Evolutionary conservation across 257 asterid species (phyloP).

Genomic region (Henckelia pumila): DNA sequence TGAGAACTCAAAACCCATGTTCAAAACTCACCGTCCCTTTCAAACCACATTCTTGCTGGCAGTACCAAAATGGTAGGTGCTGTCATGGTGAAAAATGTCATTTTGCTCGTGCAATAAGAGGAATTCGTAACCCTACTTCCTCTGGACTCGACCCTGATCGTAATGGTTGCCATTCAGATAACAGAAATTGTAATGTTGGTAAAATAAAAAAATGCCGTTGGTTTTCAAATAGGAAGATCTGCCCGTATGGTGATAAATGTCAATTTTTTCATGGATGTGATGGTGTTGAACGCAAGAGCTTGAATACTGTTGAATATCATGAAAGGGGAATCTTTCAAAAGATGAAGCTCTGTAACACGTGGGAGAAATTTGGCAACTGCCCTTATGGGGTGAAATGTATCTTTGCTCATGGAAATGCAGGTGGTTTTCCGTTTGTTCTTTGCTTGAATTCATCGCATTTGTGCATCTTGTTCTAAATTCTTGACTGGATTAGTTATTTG

Average conservation of each 20-base stretch:
- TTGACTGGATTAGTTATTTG: not conserved
- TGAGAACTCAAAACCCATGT: conserved; percentile 12
- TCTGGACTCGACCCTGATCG: conserved; percentile 5
- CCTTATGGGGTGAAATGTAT: conserved; percentile 35
- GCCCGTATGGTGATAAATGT: conserved; percentile 47
- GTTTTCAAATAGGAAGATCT: conserved; percentile 23
- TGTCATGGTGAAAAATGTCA: conserved; percentile 38
- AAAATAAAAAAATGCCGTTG: conserved; percentile 23
- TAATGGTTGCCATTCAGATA: conserved; percentile 9
- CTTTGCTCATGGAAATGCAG: conserved; percentile 57
- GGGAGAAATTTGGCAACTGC: conserved; percentile 41
- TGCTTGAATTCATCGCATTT: not conserved
- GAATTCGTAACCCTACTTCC: conserved; percentile 15
- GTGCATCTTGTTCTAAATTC: not conserved
- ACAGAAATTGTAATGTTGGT: conserved; percentile 10
- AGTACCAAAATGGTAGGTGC: conserved; percentile 42
- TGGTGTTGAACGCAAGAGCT: conserved; percentile 11
- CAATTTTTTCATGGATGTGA: conserved; percentile 26
- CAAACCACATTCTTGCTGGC: conserved; percentile 33
- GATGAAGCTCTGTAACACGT: conserved; percentile 39
- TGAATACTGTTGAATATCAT: not conserved
- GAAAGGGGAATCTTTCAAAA: conserved; percentile 21
- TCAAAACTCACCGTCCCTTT: conserved; percentile 16
- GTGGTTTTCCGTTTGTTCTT: conserved; percentile 23
- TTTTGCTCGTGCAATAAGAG: conserved; percentile 32